A percentile compares a stretch with the other conserved stretches of the same genome.
Evolutionary conservation across 2,329 filamentous ascomycete species (phyloP).

Genomic region (Gyromitra esculenta): DNA sequence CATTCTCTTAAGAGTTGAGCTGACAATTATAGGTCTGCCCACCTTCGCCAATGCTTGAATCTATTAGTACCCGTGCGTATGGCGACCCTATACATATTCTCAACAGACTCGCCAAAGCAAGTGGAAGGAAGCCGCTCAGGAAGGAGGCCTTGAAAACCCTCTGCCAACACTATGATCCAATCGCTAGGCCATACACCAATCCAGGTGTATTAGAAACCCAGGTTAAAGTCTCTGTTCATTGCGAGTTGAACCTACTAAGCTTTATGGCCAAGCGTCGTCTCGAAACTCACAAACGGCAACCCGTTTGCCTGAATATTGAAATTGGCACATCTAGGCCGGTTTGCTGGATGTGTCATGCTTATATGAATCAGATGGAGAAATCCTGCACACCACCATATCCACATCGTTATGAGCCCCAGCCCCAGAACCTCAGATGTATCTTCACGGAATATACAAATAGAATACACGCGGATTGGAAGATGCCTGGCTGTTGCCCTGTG

Average conservation of each 20-base stretch:
- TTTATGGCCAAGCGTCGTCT: constrained; percentile 19
- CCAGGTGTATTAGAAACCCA: not conserved
- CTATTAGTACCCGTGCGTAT: not conserved
- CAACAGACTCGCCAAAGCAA: constrained; percentile 18
- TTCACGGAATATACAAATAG: constrained; percentile 8
- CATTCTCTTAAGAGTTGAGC: not conserved
- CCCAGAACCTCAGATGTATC: not conserved
- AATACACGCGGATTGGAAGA: not conserved
- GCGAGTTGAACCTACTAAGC: not conserved
- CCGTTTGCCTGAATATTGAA: constrained; percentile 17
- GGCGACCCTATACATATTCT: constrained; percentile 12
- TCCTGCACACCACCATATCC: not conserved
- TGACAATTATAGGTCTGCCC: constrained; percentile 14
- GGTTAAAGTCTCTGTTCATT: constrained; percentile 9
- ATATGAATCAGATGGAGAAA: constrained; percentile 11
- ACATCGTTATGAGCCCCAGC: not conserved
- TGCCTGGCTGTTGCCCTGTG: not conserved
- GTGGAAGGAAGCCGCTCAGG: not conserved
- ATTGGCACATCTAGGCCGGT: constrained; percentile 5
- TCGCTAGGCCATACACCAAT: not conserved
- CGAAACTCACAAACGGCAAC: not conserved
- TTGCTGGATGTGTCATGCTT: constrained; percentile 19
- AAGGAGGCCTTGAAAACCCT: constrained; percentile 11
- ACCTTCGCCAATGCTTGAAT: constrained; percentile 1
- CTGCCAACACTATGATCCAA: not conserved